Evolutionary conservation across 2,329 filamentous ascomycete species (phyloP), one percentile per base, ranked within the genome.

Genomic region (Penicillium sp.): DNA sequence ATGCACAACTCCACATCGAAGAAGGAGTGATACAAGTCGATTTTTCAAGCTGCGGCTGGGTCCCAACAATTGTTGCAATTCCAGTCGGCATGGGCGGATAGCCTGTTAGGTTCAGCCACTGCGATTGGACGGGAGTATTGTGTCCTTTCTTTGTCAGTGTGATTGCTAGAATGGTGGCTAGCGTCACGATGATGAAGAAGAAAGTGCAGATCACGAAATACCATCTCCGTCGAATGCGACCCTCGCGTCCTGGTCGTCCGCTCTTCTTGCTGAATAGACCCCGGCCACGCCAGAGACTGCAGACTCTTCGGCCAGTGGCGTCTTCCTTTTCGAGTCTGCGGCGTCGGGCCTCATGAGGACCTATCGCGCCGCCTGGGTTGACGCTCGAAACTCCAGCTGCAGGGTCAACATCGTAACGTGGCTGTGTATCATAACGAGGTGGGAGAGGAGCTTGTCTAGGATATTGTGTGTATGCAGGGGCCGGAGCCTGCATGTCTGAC

Each of bases 41-140:
- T 53, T 85, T 82, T n/a, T 84, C 77, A 2, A 82, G 77, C 0
- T 83, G 82, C 49, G 89, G 86, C 64, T 90, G 84, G 0, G 91
- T 86, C 6, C 88, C 89, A 17, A 89, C 84, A 17, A 97, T 83
- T 0, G 91, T 96, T 60, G 90, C 82, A 19, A 93, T 82, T 0
- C 93, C 93, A 0, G 90, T 93, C 1, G 90, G 91, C 68, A 97
- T 90, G 0, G 92, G 89, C 19, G 93, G 93, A 65, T 90, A 96
- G 50, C 87, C 86, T 1, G 93, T 96, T 60, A 96, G 73, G 70
- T 96, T 96, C 56, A 96, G 81, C 89, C 91, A 97, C 49, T 82
- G 77, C 2, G 82, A 81, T 63, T 82, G 72, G 9, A 79, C 75
- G 0, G 77, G 73, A 4, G 71, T 79, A 55, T 65, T 66, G 68